These are phyloP conservation scores for Dothistroma pini DNA, from an alignment of 2,329 filamentous ascomycete species.

Conservation along the genomic window DNA sequence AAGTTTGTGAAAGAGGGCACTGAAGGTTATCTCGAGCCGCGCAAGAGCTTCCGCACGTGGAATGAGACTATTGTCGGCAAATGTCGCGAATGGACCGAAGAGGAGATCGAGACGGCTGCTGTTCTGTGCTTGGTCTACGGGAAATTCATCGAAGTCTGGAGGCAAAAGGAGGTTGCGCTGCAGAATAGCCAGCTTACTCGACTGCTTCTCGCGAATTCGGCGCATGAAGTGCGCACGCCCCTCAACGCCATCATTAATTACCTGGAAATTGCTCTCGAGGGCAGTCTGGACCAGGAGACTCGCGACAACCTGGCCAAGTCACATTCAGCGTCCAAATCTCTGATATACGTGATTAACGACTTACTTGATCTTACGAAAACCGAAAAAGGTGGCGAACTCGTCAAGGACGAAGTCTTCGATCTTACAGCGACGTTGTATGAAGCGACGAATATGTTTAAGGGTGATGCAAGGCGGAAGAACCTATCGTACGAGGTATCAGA, in stretches of 20 bases:
- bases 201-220: constrained; percentile 78
- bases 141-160: constrained; percentile 88
- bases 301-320: constrained; percentile 79
- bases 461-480: constrained; percentile 71
- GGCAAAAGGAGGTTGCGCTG: constrained; percentile 80
- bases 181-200: constrained; percentile 78
- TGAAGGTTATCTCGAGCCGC: constrained; percentile 69
- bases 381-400: constrained; percentile 72
- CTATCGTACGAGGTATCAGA: constrained; percentile 66
- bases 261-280: constrained; percentile 84
- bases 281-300: constrained; percentile 72
- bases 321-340: constrained; percentile 84
- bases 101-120: constrained; percentile 83
- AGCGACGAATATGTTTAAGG: constrained; percentile 68
- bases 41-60: constrained; percentile 77
- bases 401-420: constrained; percentile 79
- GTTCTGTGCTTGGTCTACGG: constrained; percentile 85
- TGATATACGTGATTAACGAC: constrained; percentile 94
- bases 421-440: constrained; percentile 68
- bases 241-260: constrained; percentile 95
- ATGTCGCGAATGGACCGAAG: constrained; percentile 82
- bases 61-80: constrained; percentile 76
- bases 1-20: constrained; percentile 71
- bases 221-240: constrained; percentile 86
- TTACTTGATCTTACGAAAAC: constrained; percentile 83